These are phyloP conservation scores for Suillus weaverae DNA, from an alignment of 768 basidiomycete genomes.

Conservation along the genomic window DNA sequence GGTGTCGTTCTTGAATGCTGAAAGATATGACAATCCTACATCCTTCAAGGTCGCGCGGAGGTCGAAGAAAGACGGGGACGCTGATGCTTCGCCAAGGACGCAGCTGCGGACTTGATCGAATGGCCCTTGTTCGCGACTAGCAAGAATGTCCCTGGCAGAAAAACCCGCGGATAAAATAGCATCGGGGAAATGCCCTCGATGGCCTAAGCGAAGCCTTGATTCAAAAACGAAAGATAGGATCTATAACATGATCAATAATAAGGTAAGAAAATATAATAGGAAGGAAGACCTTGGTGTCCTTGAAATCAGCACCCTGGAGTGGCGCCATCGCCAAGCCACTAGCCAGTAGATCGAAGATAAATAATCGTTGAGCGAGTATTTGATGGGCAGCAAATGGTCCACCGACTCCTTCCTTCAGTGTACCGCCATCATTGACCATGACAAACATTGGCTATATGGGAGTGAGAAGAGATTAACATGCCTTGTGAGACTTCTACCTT, in stretches of 20 bases:
- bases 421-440: slow-evolving; percentile 55
- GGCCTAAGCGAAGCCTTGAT: slow-evolving; percentile 27
- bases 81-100: background rate
- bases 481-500: slow-evolving; percentile 35
- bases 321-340: slow-evolving; percentile 51
- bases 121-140: background rate
- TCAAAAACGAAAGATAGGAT: slow-evolving; percentile 61
- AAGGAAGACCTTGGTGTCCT: slow-evolving; percentile 57
- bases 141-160: slow-evolving; percentile 19
- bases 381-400: slow-evolving; percentile 21
- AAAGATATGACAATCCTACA: background rate
- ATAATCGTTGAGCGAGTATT: slow-evolving; percentile 47
- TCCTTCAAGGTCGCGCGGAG: background rate
- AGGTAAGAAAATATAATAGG: background rate
- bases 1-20: background rate
- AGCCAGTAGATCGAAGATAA: slow-evolving; percentile 50
- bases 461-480: background rate
- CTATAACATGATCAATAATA: slow-evolving; percentile 31
- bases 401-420: slow-evolving; percentile 13
- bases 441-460: slow-evolving; percentile 62
- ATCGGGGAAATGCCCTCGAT: slow-evolving; percentile 16
- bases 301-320: slow-evolving; percentile 55
- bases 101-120: background rate
- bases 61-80: background rate
- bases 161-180: slow-evolving; percentile 11